Base-by-base conservation (phyloP, 768 basidiomycete genomes). In the Tylopilus balloui region DNA sequence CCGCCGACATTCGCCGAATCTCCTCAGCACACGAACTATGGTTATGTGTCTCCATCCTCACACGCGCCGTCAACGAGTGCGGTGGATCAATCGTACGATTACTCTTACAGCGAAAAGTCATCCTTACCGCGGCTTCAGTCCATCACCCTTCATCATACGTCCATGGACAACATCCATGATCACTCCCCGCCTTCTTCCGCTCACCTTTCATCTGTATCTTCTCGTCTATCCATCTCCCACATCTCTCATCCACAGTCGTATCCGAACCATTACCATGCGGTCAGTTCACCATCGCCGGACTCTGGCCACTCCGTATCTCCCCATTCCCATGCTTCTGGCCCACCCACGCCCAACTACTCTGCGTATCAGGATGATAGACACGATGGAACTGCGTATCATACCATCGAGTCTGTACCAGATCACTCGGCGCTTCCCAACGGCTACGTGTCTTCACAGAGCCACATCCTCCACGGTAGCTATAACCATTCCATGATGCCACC, bases 161-260 rank as follows among this genome's bases (percentile, higher is more conserved):
- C 60, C 17, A 49, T 65, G 47, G 60, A 63, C 41, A 63, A 19
- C 19, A 45, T 68, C 21, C 61, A 68, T 13, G 57, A 64, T 34
- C 61, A 62, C 20, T 64, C 66, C 39, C 72, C 51, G 48, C 69
- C 64, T 11, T 50, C 64, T 14, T 66, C 63, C 3, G 58, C 61
- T 2, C 65, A 60, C 45, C 61, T 64, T 8, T 60, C 70, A 0
- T 62, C 76, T 4, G 65, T 73, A 3, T 65, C 73, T 4, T 80
- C 79, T n/a, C 75, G 80, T 10, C 76, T 80, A 35, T 81, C 80
- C 6, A 78, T 82, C 21, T 80, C 80, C 0, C 80, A 81, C 49
- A 77, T 81, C 20, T 80, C 78, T 0, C 78, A 80, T 50, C 78
- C 79, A 0, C 75, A 77, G 12, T 64, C 73, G 19, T 74, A 76